phyloP scores from a whole-genome alignment of 495 filamentous ascomycete species.

The Pyrenula massariospora region DNA sequence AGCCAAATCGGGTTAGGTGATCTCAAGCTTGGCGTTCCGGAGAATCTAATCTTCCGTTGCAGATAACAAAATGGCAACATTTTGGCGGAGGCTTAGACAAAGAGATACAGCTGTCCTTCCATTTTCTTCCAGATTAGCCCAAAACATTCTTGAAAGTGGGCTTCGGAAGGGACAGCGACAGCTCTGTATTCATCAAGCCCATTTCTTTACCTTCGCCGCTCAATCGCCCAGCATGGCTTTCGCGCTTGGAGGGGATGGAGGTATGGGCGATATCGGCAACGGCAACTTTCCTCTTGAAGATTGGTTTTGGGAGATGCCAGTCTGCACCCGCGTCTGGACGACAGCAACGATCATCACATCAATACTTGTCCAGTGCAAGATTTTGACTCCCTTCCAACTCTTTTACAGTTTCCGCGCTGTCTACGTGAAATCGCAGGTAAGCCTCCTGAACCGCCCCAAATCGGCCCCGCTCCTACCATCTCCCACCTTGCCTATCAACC shows the following conservation, averaged over 20 bases:
- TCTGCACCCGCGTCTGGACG: conserved; percentile 93
- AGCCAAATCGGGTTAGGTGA: too few relatives aligned
- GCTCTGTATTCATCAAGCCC: too few relatives aligned
- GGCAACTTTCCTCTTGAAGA: conserved; percentile 79
- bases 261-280: conserved; percentile 45
- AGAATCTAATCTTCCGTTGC: background rate
- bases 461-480: conserved; percentile 3
- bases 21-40: background rate
- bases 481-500: background rate
- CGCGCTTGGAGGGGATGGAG: conserved; percentile 44
- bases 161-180: too few relatives aligned
- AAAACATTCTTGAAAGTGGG: too few relatives aligned
- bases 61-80: background rate
- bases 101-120: background rate
- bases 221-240: conserved; percentile 43
- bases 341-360: conserved; percentile 82
- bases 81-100: background rate
- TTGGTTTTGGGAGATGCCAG: conserved; percentile 97
- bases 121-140: background rate
- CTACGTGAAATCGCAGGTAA: conserved; percentile 78
- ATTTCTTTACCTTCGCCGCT: background rate
- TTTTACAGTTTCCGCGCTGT: conserved; percentile 94
- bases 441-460: conserved; percentile 3
- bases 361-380: conserved; percentile 81
- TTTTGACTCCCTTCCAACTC: conserved; percentile 83